Evolutionary conservation across 768 basidiomycete species (phyloP).

Genomic region (Macrolepiota fuliginosa): DNA sequence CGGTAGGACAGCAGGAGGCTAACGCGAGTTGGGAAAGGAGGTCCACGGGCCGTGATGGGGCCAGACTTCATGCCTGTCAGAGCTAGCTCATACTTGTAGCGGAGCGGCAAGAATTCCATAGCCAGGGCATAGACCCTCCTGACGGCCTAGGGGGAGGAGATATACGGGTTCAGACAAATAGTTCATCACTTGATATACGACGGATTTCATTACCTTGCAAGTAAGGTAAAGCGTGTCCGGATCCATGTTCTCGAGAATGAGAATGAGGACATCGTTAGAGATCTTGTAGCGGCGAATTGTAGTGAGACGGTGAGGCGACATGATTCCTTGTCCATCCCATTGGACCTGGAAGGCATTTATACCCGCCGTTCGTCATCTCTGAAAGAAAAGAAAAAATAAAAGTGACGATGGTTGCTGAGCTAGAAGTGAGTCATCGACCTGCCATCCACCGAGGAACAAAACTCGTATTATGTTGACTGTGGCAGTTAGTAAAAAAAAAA

Average conservation of each 20-base stretch:
- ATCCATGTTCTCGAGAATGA: slow-evolving; percentile 47
- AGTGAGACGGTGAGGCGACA: slow-evolving; percentile 42
- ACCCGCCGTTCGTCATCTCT: slow-evolving; percentile 33
- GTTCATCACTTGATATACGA: not conserved
- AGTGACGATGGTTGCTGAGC: slow-evolving; percentile 40
- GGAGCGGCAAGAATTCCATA: slow-evolving; percentile 45
- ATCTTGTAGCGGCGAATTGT: slow-evolving; percentile 45
- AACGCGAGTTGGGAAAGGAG: slow-evolving; percentile 39
- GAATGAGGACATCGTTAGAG: slow-evolving; percentile 49
- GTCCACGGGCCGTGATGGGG: slow-evolving; percentile 33
- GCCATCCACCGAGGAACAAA: slow-evolving; percentile 34
- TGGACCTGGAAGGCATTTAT: slow-evolving; percentile 41
- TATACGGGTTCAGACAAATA: not conserved
- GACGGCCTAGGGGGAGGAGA: slow-evolving; percentile 36
- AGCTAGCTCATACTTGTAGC: slow-evolving; percentile 49
- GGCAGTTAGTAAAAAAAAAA: slow-evolving; percentile 19
- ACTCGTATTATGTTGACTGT: slow-evolving; percentile 42
- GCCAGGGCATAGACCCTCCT: slow-evolving; percentile 41
- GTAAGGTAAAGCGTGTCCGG: slow-evolving; percentile 45
- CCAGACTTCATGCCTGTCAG: slow-evolving; percentile 52
- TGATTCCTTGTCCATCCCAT: slow-evolving; percentile 32
- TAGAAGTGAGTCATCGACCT: slow-evolving; percentile 36
- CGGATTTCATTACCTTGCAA: slow-evolving; percentile 36
- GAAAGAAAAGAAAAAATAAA: slow-evolving; percentile 43
- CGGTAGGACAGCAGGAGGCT: slow-evolving; percentile 44